Conservation (phyloP, 768 basidiomycete species). For the Cyathus striatus region DNA sequence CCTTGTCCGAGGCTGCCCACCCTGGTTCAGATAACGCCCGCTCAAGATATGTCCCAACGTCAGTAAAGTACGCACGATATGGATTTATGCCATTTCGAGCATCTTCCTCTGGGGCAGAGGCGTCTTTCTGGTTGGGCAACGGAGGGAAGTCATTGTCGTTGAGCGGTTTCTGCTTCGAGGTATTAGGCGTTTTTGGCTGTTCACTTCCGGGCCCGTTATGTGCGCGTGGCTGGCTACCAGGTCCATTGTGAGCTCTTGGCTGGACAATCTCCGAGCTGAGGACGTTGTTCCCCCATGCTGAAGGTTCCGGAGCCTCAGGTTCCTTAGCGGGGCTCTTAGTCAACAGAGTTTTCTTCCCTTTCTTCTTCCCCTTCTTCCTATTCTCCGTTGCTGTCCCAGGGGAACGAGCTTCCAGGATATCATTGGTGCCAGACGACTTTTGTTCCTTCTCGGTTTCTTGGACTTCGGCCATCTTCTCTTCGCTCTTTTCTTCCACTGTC, state of each 20-base stretch:
- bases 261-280: no score
- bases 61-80: slow-evolving; percentile 11
- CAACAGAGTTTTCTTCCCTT: no score
- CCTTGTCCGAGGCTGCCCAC: slow-evolving; percentile 15
- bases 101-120: no score
- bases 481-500: slow-evolving; percentile 8
- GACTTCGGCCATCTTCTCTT: slow-evolving; percentile 7
- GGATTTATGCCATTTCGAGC: no score
- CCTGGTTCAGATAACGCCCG: slow-evolving; percentile 15
- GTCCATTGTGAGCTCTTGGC: no score
- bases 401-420: slow-evolving; percentile 4
- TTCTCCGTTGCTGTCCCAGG: not conserved
- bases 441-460: slow-evolving; percentile 8
- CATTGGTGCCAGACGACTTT: slow-evolving; percentile 6
- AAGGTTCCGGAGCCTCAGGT: not conserved
- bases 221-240: no score
- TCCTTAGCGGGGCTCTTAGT: not conserved
- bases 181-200: not conserved
- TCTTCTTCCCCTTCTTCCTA: no score
- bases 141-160: not conserved
- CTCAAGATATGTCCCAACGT: slow-evolving; percentile 16
- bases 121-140: no score
- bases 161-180: not conserved
- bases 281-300: no score
- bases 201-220: slow-evolving; percentile 1